Evolutionary conservation across 2,329 filamentous ascomycete genomes (phyloP).

Genomic region (Sclerotinia spermophila): DNA sequence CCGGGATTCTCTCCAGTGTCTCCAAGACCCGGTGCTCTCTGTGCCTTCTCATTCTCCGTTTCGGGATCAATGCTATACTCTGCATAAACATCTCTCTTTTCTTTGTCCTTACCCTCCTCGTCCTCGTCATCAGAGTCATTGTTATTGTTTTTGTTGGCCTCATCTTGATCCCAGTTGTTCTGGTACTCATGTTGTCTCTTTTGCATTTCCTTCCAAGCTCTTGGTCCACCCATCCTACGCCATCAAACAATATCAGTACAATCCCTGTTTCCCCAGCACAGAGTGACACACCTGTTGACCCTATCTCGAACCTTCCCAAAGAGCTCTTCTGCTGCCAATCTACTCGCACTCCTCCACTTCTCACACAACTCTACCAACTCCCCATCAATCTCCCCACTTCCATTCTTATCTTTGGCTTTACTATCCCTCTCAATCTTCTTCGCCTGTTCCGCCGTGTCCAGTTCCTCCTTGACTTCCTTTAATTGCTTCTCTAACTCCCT

Average conservation of each 20-base stretch:
- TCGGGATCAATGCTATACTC: constrained; percentile 37
- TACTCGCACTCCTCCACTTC: constrained; percentile 59
- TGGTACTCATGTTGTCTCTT: constrained; percentile 44
- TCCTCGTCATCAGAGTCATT: constrained; percentile 36
- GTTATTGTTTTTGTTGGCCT: constrained; percentile 25
- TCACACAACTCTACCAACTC: constrained; percentile 54
- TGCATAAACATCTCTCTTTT: constrained; percentile 36
- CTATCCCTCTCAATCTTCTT: constrained; percentile 44
- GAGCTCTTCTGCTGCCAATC: constrained; percentile 64
- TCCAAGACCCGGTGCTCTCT: constrained; percentile 35
- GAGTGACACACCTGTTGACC: constrained; percentile 44
- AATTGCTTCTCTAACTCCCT: constrained; percentile 37
- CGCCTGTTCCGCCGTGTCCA: constrained; percentile 52
- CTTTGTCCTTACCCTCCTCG: constrained; percentile 40
- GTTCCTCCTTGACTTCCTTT: constrained; percentile 38
- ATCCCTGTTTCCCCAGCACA: not conserved
- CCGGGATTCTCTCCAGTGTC: constrained; percentile 38
- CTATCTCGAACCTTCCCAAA: constrained; percentile 58
- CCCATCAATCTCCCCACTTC: constrained; percentile 47
- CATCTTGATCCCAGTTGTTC: constrained; percentile 41
- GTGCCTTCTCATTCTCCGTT: constrained; percentile 38
- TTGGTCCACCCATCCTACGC: constrained; percentile 55
- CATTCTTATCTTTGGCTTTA: constrained; percentile 39
- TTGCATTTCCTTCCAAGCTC: constrained; percentile 51
- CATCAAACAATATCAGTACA: constrained; percentile 13